A percentile compares a stretch with the other conserved stretches of the same genome.
Evolutionary conservation across 768 basidiomycete species (phyloP).

Genomic region (Tulasnella sp.): DNA sequence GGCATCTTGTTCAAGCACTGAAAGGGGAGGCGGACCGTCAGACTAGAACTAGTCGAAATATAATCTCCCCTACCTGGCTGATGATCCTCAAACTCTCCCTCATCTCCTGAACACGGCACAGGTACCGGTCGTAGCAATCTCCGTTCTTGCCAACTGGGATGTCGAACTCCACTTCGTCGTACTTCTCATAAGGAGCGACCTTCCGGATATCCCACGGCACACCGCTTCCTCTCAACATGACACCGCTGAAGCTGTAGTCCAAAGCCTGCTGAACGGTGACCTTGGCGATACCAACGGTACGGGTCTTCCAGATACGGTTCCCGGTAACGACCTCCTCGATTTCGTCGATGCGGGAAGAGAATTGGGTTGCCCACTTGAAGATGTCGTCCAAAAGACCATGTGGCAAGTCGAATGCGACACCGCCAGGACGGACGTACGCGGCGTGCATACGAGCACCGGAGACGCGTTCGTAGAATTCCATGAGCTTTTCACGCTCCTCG

Average conservation of each 20-base stretch:
- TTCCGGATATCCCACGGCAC: conserved; percentile 93
- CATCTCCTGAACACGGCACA: conserved; percentile 98
- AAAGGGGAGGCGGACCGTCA: neutral
- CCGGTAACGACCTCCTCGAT: conserved; percentile 97
- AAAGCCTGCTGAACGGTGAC: conserved; percentile 90
- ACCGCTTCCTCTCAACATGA: conserved; percentile 93
- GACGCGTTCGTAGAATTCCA: conserved; percentile 99
- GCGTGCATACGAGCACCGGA: conserved; percentile 95
- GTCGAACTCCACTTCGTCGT: conserved; percentile 96
- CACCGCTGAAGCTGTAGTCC: conserved; percentile 90
- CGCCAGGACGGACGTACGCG: conserved; percentile 96
- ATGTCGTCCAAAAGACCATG: conserved; percentile 99
- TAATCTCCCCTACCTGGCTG: conserved; percentile 44
- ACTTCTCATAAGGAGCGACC: conserved; percentile 90
- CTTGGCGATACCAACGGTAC: conserved; percentile 81
- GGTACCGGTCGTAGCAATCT: conserved; percentile 96
- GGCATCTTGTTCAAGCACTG: conserved; percentile 98
- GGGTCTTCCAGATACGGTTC: conserved; percentile 96
- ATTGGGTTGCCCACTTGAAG: conserved; percentile 96
- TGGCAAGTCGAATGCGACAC: conserved; percentile 94
- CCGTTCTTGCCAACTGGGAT: conserved; percentile 94
- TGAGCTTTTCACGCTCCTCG: conserved; percentile 98
- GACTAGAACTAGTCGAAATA: neutral
- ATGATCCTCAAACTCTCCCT: conserved; percentile 88
- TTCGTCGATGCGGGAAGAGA: conserved; percentile 82